Percentiles rank a stretch among this genome's conserved stretches.
These are phyloP conservation scores for Naegleria lovaniensis DNA, from an alignment of 208 protist species.

Conservation along the genomic window DNA sequence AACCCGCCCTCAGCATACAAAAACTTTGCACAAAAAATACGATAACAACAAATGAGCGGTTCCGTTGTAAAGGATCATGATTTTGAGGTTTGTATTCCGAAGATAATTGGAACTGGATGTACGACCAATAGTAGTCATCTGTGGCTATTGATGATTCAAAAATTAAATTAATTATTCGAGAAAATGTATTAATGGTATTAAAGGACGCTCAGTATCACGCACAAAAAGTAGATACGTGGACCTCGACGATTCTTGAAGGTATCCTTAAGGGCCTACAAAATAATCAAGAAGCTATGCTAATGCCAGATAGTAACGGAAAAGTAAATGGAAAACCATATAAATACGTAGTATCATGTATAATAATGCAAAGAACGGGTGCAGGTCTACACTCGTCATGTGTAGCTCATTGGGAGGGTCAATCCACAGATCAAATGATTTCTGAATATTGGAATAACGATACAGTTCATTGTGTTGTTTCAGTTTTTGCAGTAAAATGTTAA, in stretches of 20 bases:
- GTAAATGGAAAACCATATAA: constrained; percentile 5
- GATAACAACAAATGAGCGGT: background rate
- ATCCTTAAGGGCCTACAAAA: constrained; percentile 7
- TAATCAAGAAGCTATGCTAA: background rate
- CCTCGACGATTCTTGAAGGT: constrained; percentile 1
- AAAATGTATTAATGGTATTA: background rate
- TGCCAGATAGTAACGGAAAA: background rate
- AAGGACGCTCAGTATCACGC: background rate
- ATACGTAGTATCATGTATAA: constrained; percentile 15
- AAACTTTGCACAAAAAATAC: background rate
- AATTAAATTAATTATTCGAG: constrained; percentile 3
- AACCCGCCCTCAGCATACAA: background rate
- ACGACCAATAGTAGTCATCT: background rate
- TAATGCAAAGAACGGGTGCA: constrained; percentile 22
- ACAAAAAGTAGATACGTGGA: constrained; percentile 21
- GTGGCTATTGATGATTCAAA: background rate
- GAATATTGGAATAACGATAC: constrained; percentile 21
- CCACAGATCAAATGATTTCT: background rate
- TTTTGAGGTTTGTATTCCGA: background rate
- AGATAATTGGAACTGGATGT: background rate
- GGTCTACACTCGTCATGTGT: constrained; percentile 5
- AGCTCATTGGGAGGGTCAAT: background rate
- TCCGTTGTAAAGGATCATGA: background rate
- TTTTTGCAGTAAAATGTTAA: constrained; percentile 18
- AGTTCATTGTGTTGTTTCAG: background rate